Conservation (phyloP, 192 early-diverging fungal genomes). For the Paraglomus brasilianum region DNA sequence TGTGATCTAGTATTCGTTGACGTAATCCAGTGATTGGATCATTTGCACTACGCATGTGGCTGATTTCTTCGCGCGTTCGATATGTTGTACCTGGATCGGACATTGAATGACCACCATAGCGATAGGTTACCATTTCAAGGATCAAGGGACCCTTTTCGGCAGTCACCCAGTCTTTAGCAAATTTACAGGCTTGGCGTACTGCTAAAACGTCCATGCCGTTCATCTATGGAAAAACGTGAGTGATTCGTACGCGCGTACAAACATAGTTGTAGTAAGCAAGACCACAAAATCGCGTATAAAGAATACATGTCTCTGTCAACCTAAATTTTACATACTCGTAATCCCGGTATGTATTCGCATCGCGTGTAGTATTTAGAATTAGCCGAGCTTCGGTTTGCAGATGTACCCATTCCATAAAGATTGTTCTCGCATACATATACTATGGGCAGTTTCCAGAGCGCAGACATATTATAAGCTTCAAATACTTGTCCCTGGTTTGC, state of each 20-base stretch:
- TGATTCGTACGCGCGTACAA: neutral
- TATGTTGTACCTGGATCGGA: slow-evolving; percentile 99
- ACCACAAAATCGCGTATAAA: neutral
- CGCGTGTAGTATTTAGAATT: slow-evolving; percentile 93
- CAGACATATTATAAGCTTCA: slow-evolving; percentile 99
- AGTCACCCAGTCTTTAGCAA: slow-evolving; percentile 82
- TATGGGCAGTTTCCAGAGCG: slow-evolving; percentile 91
- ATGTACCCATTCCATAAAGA: slow-evolving; percentile 98
- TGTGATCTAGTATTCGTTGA: slow-evolving; percentile 72
- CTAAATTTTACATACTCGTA: slow-evolving; percentile 53
- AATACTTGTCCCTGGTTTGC: slow-evolving; percentile 99
- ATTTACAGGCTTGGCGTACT: slow-evolving; percentile 79
- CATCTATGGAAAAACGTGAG: slow-evolving; percentile 39
- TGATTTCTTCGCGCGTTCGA: slow-evolving; percentile 98
- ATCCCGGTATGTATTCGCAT: slow-evolving; percentile 95
- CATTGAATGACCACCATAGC: slow-evolving; percentile 99
- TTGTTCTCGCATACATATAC: slow-evolving; percentile 99
- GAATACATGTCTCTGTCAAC: neutral
- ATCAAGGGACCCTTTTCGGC: slow-evolving; percentile 87
- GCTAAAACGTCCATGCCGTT: slow-evolving; percentile 96
- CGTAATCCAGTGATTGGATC: slow-evolving; percentile 94
- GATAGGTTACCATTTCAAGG: slow-evolving; percentile 96
- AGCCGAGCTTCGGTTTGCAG: slow-evolving; percentile 85
- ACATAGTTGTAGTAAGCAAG: neutral
- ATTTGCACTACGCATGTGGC: slow-evolving; percentile 93